Base-by-base conservation (phyloP, 2,329 filamentous ascomycete genomes). In the Zymoseptoria brevis region DNA sequence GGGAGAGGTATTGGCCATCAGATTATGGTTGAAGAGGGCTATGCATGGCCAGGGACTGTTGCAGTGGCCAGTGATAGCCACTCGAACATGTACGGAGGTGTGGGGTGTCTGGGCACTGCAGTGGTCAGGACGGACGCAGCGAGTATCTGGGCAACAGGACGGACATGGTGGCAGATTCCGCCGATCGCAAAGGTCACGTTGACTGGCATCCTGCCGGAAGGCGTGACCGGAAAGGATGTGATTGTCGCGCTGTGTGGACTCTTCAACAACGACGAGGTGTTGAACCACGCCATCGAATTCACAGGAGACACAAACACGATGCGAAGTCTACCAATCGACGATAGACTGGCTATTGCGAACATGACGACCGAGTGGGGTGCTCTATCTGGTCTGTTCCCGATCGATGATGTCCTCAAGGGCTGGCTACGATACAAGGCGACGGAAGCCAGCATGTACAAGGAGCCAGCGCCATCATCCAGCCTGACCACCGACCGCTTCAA, bases 201-300 rank as follows among this genome's bases (percentile, higher is more conserved):
- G 9, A 89, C 82, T 0, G 92, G 91, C 6, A 74, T 83, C 0
- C 77, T 96, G 6, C 92, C 90, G 0, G 76, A 78, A 1, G 92
- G 92, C 9, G 91, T 96, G 0, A 90, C 88, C 0, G 93, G 91
- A 29, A 97, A 99, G 75, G 94, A 97, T 73, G 88, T 96, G 11
- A 97, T 97, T 65, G 83, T 96, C 24, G 89, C 90, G 0, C 81
- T 97, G 0, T 95, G 90, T 66, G 89, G 88, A 0, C 76, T 96
- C 0, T 95, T 97, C 78, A 88, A 89, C 75, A 84, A 88, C 57
- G 87, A 90, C 66, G 90, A 96, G 51, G 93, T 96, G 0, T 80
- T 96, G 13, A 97, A 97, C 75, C 90, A 96, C 71, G 85, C 85
- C 4, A 86, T 97, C 61, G 93, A 97, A 70, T 96, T 96, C 69